Evolutionary conservation across 1,139 yeast genomes (phyloP).

Genomic region (Arxiozyma bovina): DNA sequence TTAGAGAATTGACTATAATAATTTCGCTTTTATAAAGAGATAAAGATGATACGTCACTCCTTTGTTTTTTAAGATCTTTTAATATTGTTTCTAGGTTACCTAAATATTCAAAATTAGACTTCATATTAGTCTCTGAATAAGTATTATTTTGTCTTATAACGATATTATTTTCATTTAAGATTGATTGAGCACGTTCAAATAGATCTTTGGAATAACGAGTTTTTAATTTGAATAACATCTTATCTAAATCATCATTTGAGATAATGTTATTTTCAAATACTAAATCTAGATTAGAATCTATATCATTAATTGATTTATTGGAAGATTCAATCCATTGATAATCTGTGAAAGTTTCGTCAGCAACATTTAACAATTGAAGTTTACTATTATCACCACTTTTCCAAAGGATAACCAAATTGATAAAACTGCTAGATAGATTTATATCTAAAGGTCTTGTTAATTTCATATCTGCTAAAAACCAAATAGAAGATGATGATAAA

Average conservation of each 20-base stretch:
- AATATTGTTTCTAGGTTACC: slow-evolving; percentile 27
- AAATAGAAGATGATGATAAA: slow-evolving; percentile 35
- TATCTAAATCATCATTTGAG: slow-evolving; percentile 15
- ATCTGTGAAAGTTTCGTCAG: slow-evolving; percentile 20
- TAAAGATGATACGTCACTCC: slow-evolving; percentile 47
- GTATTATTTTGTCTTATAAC: slow-evolving; percentile 10
- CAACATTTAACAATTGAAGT: slow-evolving; percentile 32
- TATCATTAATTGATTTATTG: slow-evolving; percentile 23
- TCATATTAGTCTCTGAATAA: slow-evolving; percentile 3
- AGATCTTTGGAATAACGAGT: slow-evolving; percentile 20
- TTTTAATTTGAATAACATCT: slow-evolving; percentile 18
- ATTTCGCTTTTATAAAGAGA: slow-evolving; percentile 25
- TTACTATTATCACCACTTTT: slow-evolving; percentile 53
- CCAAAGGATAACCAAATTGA: slow-evolving; percentile 43
- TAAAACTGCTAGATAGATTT: slow-evolving; percentile 13
- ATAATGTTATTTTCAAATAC: slow-evolving; percentile 7
- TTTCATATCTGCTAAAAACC: slow-evolving; percentile 40
- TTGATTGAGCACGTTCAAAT: slow-evolving; percentile 19
- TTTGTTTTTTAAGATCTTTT: slow-evolving; percentile 52
- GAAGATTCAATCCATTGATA: slow-evolving; percentile 28
- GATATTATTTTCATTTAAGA: slow-evolving; percentile 23
- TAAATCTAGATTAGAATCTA: slow-evolving; percentile 16
- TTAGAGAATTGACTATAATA: slow-evolving; percentile 23
- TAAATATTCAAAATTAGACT: slow-evolving; percentile 20
- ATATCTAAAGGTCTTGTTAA: slow-evolving; percentile 25